Percentiles rank a stretch among this genome's conserved stretches.
Evolutionary conservation across 2,329 filamentous ascomycete species (phyloP).

Genomic region (Colletotrichum sp.): DNA sequence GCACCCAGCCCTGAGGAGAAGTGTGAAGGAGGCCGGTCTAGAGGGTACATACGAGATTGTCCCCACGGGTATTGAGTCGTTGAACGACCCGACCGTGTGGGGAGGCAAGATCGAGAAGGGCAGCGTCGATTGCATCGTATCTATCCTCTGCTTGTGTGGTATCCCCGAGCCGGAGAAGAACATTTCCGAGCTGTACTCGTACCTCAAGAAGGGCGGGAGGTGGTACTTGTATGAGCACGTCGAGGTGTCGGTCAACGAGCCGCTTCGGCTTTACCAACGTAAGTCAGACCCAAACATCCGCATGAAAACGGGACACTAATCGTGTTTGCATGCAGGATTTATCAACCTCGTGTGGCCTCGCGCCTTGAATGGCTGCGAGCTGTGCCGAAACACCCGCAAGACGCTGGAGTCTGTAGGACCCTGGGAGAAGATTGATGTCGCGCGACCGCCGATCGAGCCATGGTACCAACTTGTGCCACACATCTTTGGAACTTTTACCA

Average conservation of each 20-base stretch:
- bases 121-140: slow-evolving; percentile 64
- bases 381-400: slow-evolving; percentile 53
- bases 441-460: slow-evolving; percentile 41
- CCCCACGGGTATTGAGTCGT: slow-evolving; percentile 66
- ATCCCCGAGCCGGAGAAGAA: slow-evolving; percentile 65
- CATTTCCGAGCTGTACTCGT: slow-evolving; percentile 58
- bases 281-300: slow-evolving; percentile 26
- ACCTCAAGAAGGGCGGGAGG: slow-evolving; percentile 64
- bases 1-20: slow-evolving; percentile 50
- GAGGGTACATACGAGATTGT: slow-evolving; percentile 65
- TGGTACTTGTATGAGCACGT: slow-evolving; percentile 72
- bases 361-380: slow-evolving; percentile 55
- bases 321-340: slow-evolving; percentile 38
- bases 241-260: slow-evolving; percentile 38
- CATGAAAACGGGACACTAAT: neutral
- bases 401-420: slow-evolving; percentile 53
- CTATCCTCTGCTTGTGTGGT: slow-evolving; percentile 66
- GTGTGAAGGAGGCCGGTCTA: slow-evolving; percentile 57
- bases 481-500: slow-evolving; percentile 56
- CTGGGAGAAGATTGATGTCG: slow-evolving; percentile 56
- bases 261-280: slow-evolving; percentile 57
- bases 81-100: slow-evolving; percentile 47
- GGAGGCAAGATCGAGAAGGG: slow-evolving; percentile 52
- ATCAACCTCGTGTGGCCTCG: slow-evolving; percentile 59
- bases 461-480: slow-evolving; percentile 53